Conservation (phyloP, 2,329 filamentous ascomycete species). For the Berkeleyomyces basicola region DNA sequence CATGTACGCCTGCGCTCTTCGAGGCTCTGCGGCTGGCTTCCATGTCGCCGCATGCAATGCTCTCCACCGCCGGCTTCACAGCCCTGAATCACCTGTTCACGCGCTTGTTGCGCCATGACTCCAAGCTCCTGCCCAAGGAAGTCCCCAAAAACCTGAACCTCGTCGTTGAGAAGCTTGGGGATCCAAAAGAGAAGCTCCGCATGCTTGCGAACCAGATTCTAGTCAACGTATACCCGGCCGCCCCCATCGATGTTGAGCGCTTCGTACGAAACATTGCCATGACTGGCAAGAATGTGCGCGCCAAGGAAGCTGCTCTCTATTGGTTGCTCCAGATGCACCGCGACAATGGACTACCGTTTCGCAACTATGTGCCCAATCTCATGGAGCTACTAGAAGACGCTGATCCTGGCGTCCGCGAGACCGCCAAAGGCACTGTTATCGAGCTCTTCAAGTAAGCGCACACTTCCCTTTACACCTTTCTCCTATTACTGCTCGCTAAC, state of each 20-base stretch:
- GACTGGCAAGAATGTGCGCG: constrained; percentile 61
- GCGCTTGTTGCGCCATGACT: constrained; percentile 69
- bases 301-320: constrained; percentile 69
- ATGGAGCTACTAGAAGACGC: constrained; percentile 83
- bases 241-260: constrained; percentile 59
- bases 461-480: neutral
- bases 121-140: constrained; percentile 54
- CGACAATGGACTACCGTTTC: constrained; percentile 64
- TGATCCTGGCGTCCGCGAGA: constrained; percentile 72
- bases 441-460: constrained; percentile 59
- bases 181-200: constrained; percentile 74
- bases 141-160: constrained; percentile 54
- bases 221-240: constrained; percentile 56
- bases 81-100: constrained; percentile 78
- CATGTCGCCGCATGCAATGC: constrained; percentile 55
- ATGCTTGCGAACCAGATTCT: constrained; percentile 58
- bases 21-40: constrained; percentile 66
- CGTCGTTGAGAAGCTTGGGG: constrained; percentile 71
- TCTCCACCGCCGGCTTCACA: constrained; percentile 72
- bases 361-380: constrained; percentile 62
- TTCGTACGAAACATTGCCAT: constrained; percentile 64
- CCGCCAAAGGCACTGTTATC: constrained; percentile 67
- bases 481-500: neutral
- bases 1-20: constrained; percentile 55
- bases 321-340: constrained; percentile 80